phyloP scores from a whole-genome alignment of 306 rosid genomes.

The Purshia tridentata region DNA sequence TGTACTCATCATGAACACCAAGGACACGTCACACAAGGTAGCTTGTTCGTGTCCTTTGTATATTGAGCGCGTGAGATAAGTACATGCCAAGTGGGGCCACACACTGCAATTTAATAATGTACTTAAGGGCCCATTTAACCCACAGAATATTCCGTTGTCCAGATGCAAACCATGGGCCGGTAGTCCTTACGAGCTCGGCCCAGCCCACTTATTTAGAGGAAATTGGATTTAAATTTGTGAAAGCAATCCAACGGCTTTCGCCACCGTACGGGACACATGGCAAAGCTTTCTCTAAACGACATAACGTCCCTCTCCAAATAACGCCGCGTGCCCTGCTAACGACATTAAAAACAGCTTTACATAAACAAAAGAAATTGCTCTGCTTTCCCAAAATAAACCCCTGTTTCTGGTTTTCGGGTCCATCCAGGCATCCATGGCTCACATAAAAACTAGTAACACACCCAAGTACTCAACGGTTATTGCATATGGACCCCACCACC shows the following conservation, averaged over 20 bases:
- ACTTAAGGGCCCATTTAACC: background rate
- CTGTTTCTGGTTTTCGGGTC: background rate
- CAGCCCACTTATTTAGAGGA: no score
- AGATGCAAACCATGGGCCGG: background rate
- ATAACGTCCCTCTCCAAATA: conserved; percentile 19
- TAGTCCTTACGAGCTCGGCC: background rate
- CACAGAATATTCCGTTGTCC: background rate
- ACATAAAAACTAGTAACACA: background rate
- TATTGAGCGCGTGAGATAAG: no score
- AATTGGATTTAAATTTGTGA: background rate
- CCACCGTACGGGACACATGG: conserved; percentile 22
- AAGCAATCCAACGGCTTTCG: conserved; percentile 27
- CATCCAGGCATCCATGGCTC: background rate
- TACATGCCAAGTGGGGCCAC: background rate
- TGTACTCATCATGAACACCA: background rate
- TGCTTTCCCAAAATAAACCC: conserved; percentile 19
- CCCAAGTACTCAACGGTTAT: conserved; percentile 1
- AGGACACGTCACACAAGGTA: conserved; percentile 4
- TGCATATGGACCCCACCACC: background rate
- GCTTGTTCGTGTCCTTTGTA: background rate
- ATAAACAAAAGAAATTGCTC: background rate
- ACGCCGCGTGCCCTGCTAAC: conserved; percentile 17
- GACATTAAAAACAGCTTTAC: conserved; percentile 3
- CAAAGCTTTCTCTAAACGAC: background rate
- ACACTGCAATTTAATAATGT: no score